Percentiles rank a stretch among this genome's conserved stretches.
Conservation (phyloP, 768 basidiomycete genomes). For the Ramaria rubella region DNA sequence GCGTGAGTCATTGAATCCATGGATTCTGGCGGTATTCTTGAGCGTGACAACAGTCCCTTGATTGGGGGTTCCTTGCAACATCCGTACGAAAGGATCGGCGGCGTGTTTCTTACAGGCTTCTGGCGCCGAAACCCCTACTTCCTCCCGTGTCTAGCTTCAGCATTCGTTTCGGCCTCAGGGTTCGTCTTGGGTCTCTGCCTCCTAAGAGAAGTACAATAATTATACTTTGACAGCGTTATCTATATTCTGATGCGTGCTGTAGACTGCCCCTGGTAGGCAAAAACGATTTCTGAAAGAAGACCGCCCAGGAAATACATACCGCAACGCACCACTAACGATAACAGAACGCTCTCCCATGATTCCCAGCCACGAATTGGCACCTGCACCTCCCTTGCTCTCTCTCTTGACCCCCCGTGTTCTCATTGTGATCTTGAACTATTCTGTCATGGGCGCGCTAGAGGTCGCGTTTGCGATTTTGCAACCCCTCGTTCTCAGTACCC, state of each 20-base stretch:
- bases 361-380: not conserved
- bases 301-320: too few species aligned
- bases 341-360: conserved; percentile 8
- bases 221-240: not conserved
- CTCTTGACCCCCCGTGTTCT: conserved; percentile 52
- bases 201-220: conserved; percentile 51
- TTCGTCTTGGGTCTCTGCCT: conserved; percentile 41
- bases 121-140: conserved; percentile 69
- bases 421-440: conserved; percentile 60
- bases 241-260: not conserved
- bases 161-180: conserved; percentile 28
- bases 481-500: conserved; percentile 69
- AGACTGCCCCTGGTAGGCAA: conserved; percentile 7
- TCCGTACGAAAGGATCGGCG: conserved; percentile 62
- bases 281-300: too few species aligned
- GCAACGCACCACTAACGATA: too few species aligned
- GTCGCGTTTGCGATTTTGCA: conserved; percentile 60
- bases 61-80: conserved; percentile 61
- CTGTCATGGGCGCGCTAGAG: conserved; percentile 54
- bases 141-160: conserved; percentile 51
- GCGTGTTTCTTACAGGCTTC: conserved; percentile 49
- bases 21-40: conserved; percentile 18
- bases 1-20: conserved; percentile 45
- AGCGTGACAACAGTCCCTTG: conserved; percentile 43
- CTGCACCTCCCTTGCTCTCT: conserved; percentile 40